Evolutionary conservation across 1,139 yeast species (phyloP), one percentile per base, ranked within the genome.

Genomic region (Spathaspora sp.): DNA sequence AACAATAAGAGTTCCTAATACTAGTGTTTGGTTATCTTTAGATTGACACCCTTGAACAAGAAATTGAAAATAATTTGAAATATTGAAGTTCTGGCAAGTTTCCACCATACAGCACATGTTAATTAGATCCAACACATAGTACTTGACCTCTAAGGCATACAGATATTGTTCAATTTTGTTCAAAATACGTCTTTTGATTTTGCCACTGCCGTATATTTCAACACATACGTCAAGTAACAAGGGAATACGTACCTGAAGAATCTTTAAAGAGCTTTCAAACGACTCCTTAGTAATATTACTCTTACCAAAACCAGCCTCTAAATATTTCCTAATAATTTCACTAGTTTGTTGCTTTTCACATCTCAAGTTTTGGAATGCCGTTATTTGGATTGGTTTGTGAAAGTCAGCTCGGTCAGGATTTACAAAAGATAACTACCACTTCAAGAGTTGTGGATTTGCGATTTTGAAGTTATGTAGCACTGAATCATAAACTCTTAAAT

Each of bases 101-200:
- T 72, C 76, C 34, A 65, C 60, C 9, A 73, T 64, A 48, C 76
- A 71, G 0, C 78, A 70, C 25, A 63, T 52, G 23, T 67, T 59
- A 1, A 72, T 58, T 2, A 70, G 56, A 31, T 58, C 57, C 38
- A 72, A 56, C 1, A 64, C 41, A 6, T 44, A 46, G 9, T 43
- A 29, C 6, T 38, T 23, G 13, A 43, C 25, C 11, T 31, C 15
- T 2, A 29, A 23, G 11, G 9, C 43, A n/a, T 18, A 11, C 2
- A 16, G 7, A 11, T 23, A 34, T 8, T 10, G 17, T 6, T n/a
- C 17, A 2, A 41, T 39, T 6, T 43, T 42, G 23, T 8, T 16
- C 3, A 41, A 17, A 4, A 67, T 53, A 18, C 55, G 56, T 8
- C 45, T 42, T 45, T 56, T 61, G 7, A 63, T 58, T 16, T 41